Base-by-base conservation (phyloP, 2,329 filamentous ascomycete species). In the Fusarium zealandicum region DNA sequence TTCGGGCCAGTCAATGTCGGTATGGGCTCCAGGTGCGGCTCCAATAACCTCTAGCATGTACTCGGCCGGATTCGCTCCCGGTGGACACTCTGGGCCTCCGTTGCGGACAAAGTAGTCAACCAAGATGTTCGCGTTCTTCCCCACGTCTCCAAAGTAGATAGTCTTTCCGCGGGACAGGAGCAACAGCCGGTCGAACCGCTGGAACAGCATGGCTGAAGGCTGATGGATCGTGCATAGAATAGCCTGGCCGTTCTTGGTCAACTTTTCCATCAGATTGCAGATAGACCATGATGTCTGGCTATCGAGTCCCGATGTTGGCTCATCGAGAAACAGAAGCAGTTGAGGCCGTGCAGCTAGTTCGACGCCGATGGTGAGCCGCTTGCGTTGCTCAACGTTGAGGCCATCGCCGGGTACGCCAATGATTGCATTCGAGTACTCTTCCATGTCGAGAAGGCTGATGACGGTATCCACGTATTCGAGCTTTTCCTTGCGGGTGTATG, bases 401-500 rank as follows among this genome's bases (percentile, higher is more conserved):
- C 82, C 82, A 38, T 79, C 80, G 0, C 84, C 84, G 1, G 82
- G 81, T 0, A 81, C 75, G 57, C 85, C 85, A 38, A 88, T 83
- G 5, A 87, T 78, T 1, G 83, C 83, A 45, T 87, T 82, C 1
- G 84, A 83, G 46, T 85, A 87, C 44, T 85, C 83, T 25, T 80
- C 71, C 83, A 88, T 86, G 61, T 83, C 80, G 4, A 88, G 74
- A 70, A 88, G 80, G 65, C 77, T 76, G 58, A 87, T 85, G 10
- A 86, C 89, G 62, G 93, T 89, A 45, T 93, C 87, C 18, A 95
- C 90, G 54, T 96, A 96, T 2, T 83, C 87, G 2, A 92, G 72
- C 75, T 95, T 96, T 68, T 96, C 90, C 28, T 82, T 75, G 11
- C 80, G 81, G 2, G 88, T 78, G 11, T 88, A 82, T 35, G 85